These are phyloP conservation scores for Dendrobium chrysotoxum DNA, from an alignment of 106 monocot genomes.

Conservation along the genomic window DNA sequence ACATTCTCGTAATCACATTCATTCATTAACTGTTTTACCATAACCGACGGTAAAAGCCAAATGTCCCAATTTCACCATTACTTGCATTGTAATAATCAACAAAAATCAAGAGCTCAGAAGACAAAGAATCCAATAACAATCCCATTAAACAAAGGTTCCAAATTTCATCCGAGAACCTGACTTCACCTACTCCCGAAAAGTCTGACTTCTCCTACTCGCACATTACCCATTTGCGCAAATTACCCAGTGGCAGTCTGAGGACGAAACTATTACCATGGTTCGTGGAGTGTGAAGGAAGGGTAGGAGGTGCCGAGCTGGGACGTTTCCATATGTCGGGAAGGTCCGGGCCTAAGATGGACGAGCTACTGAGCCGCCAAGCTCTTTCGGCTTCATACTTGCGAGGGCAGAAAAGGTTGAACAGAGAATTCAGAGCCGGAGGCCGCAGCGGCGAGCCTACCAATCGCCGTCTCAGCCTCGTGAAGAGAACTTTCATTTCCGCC, in stretches of 20 bases:
- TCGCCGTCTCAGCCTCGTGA: background rate
- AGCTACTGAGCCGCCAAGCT: slow-evolving; percentile 10
- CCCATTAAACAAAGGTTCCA: background rate
- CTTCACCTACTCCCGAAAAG: background rate
- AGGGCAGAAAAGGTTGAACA: background rate
- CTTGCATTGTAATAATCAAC: too few species aligned
- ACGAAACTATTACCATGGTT: background rate
- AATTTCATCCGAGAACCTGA: background rate
- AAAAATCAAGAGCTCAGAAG: too few species aligned
- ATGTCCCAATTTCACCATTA: too few species aligned
- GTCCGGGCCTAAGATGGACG: slow-evolving; percentile 54
- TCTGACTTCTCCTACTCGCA: background rate
- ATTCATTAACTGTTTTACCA: too few species aligned
- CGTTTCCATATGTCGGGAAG: slow-evolving; percentile 69
- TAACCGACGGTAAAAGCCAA: too few species aligned
- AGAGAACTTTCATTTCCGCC: slow-evolving; percentile 6
- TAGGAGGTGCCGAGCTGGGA: slow-evolving; percentile 2
- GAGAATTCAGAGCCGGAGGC: background rate
- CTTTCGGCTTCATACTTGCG: slow-evolving; percentile 4
- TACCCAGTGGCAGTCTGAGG: background rate
- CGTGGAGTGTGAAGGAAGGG: slow-evolving; percentile 5
- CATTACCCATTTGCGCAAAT: background rate
- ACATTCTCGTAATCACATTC: too few species aligned
- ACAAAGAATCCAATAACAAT: too few species aligned
- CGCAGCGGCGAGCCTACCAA: background rate